Evolutionary conservation across 768 basidiomycete species (phyloP).

Genomic region (Rhizopogon vulgaris): DNA sequence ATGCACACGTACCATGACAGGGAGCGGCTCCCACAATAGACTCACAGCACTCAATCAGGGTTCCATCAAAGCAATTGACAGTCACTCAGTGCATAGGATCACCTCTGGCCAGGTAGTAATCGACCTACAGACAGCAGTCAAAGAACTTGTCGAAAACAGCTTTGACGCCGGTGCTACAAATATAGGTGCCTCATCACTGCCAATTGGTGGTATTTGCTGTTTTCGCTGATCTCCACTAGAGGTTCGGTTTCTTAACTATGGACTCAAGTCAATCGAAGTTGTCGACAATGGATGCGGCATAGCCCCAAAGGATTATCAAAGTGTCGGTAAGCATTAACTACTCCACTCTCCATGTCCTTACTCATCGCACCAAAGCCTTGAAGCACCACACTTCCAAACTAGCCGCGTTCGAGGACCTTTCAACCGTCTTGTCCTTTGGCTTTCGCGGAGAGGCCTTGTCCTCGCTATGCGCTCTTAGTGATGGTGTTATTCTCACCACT

Average conservation of each 20-base stretch:
- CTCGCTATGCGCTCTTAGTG: slow-evolving; percentile 81
- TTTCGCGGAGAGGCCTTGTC: slow-evolving; percentile 96
- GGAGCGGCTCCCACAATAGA: no score
- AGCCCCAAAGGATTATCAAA: slow-evolving; percentile 64
- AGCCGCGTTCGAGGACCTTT: slow-evolving; percentile 64
- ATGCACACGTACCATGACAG: not conserved
- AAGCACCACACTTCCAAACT: slow-evolving; percentile 96
- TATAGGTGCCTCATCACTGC: slow-evolving; percentile 52
- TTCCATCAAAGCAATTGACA: slow-evolving; percentile 60
- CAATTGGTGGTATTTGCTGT: not conserved
- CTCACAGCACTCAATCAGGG: not conserved
- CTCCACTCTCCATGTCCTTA: not conserved
- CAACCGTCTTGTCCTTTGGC: slow-evolving; percentile 75
- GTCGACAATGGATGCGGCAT: slow-evolving; percentile 93
- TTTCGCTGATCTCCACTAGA: slow-evolving; percentile 40
- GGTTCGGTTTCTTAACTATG: slow-evolving; percentile 85
- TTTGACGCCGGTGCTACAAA: slow-evolving; percentile 86
- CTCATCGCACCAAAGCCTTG: slow-evolving; percentile 43
- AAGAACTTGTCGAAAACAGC: slow-evolving; percentile 95
- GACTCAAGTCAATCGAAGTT: slow-evolving; percentile 77
- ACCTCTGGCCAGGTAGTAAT: slow-evolving; percentile 94
- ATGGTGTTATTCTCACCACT: slow-evolving; percentile 65
- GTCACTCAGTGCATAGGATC: slow-evolving; percentile 75
- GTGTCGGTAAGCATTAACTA: slow-evolving; percentile 52
- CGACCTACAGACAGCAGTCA: slow-evolving; percentile 89